These are phyloP conservation scores for Kuraishia capsulata DNA, from an alignment of 805 yeast genomes.

Conservation along the genomic window DNA sequence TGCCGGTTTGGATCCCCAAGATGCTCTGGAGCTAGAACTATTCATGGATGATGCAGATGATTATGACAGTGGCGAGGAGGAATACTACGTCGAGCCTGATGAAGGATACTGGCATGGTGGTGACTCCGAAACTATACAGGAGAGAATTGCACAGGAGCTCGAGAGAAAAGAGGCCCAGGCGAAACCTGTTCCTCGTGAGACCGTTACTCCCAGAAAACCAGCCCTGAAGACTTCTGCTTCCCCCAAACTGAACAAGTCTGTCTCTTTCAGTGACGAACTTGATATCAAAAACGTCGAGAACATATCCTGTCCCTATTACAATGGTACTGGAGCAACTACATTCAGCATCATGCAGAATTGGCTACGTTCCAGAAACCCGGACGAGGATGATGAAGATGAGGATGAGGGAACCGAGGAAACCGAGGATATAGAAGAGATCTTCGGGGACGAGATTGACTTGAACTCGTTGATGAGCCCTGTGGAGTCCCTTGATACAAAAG, in stretches of 20 bases:
- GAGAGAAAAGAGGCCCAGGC: neutral
- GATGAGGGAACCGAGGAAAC: slow-evolving; percentile 3
- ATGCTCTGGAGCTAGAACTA: slow-evolving; percentile 42
- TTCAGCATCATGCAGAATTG: slow-evolving; percentile 12
- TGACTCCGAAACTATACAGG: slow-evolving; percentile 6
- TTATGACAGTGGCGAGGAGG: slow-evolving; percentile 25
- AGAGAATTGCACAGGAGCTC: neutral
- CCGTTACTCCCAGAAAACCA: slow-evolving; percentile 6
- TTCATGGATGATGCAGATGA: slow-evolving; percentile 29
- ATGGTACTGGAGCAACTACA: slow-evolving; percentile 4
- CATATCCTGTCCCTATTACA: slow-evolving; percentile 25
- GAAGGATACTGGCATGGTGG: slow-evolving; percentile 9
- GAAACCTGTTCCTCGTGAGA: neutral
- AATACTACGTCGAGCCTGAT: slow-evolving; percentile 25
- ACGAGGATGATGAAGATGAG: slow-evolving; percentile 11
- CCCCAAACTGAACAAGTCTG: slow-evolving; percentile 30
- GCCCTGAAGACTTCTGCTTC: slow-evolving; percentile 36
- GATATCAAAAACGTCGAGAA: slow-evolving; percentile 55
- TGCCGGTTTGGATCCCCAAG: slow-evolving; percentile 29
- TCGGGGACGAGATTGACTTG: slow-evolving; percentile 3
- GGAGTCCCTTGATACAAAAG: too few relatives aligned
- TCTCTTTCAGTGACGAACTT: slow-evolving; percentile 41
- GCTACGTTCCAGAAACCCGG: slow-evolving; percentile 12
- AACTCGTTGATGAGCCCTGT: neutral
- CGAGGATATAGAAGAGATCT: slow-evolving; percentile 9